Evolutionary conservation across 169 alveolate genomes (phyloP), one percentile per base, ranked within the genome.

Genomic region (Plasmodium knowlesi): DNA sequence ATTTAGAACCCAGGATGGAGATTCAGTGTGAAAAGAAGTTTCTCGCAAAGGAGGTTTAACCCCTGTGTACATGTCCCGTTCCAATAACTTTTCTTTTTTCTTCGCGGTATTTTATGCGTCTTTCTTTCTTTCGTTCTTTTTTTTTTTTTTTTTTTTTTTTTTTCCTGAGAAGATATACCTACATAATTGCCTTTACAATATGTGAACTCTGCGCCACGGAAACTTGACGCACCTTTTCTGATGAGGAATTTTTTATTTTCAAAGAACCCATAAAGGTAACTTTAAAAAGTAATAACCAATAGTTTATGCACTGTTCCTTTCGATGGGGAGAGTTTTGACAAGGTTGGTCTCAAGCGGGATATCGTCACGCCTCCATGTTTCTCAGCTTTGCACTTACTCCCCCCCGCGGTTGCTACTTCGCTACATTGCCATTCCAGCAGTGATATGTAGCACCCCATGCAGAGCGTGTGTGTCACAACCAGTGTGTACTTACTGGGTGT

Each of bases 181-280:
- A 22, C 37, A n/a, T 67, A 67, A 25, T 25, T 67, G 37, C 37
- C 30, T 16, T 25, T 67, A 67, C 37, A 1, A 16, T 67, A 22
- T 67, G 37, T 67, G n/a, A 5, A 28, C 37, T 34, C 76, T 25
- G 28, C 70, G 5, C 76, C 37, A 67, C 39, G n/a, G 30, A 67
- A 19, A 67, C 37, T 25, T 67, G 32, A 32, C 76, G 37, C 37
- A 22, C 76, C 4, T 67, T 5, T 28, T 53, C 28, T 81, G 76
- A 81, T 81, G 32, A 53, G 88, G 67, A 81, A 53, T 37, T 16
- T 2, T 53, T 19, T 19, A 81, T 37, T 53, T 81, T 53, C 39
- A 43, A 81, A 28, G 76, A 46, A n/a, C 76, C 22, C 53, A 81
- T 81, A 79, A 79, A 43, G 54, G 12, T 79, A 37, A 79, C 30